A percentile compares a stretch with the other conserved stretches of the same genome.
Conservation (phyloP, 805 yeast genomes). For the Candida khao-thaluensis region DNA sequence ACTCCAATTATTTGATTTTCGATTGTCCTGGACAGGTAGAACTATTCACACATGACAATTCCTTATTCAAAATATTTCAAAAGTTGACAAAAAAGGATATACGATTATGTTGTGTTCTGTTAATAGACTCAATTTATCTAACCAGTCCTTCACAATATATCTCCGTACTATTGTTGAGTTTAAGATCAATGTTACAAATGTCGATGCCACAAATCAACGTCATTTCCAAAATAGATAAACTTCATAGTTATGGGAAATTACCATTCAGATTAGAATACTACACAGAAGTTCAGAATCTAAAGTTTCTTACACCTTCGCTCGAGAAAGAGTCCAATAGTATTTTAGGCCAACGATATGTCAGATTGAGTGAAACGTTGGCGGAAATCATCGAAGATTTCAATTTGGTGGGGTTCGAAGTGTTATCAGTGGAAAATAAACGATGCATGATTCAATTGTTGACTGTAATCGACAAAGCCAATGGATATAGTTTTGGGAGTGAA, state of each 20-base stretch:
- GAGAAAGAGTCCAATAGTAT: slow-evolving; percentile 70
- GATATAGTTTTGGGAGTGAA: slow-evolving; percentile 92
- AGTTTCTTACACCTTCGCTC: slow-evolving; percentile 62
- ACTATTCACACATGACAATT: slow-evolving; percentile 83
- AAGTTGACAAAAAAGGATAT: slow-evolving; percentile 60
- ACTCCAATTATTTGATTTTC: slow-evolving; percentile 70
- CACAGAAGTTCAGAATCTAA: slow-evolving; percentile 87
- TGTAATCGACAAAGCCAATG: slow-evolving; percentile 85
- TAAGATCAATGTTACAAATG: slow-evolving; percentile 89
- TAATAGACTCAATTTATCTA: slow-evolving; percentile 79
- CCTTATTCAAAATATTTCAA: slow-evolving; percentile 67
- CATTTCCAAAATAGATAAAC: slow-evolving; percentile 82
- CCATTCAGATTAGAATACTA: slow-evolving; percentile 84
- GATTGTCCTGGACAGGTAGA: slow-evolving; percentile 99
- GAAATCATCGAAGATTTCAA: slow-evolving; percentile 86
- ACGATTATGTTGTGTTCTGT: slow-evolving; percentile 78
- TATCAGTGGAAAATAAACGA: slow-evolving; percentile 87
- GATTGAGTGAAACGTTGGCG: slow-evolving; percentile 72
- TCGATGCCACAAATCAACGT: slow-evolving; percentile 93
- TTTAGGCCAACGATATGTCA: slow-evolving; percentile 59
- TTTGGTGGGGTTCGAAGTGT: slow-evolving; percentile 82
- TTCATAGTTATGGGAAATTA: slow-evolving; percentile 72
- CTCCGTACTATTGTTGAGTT: slow-evolving; percentile 72
- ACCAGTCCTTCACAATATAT: slow-evolving; percentile 88
- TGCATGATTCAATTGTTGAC: slow-evolving; percentile 83